Percentiles rank a stretch among this genome's conserved stretches.
These are phyloP conservation scores for Dioscorea dumetorum DNA, from an alignment of 106 monocot genomes.

Conservation along the genomic window DNA sequence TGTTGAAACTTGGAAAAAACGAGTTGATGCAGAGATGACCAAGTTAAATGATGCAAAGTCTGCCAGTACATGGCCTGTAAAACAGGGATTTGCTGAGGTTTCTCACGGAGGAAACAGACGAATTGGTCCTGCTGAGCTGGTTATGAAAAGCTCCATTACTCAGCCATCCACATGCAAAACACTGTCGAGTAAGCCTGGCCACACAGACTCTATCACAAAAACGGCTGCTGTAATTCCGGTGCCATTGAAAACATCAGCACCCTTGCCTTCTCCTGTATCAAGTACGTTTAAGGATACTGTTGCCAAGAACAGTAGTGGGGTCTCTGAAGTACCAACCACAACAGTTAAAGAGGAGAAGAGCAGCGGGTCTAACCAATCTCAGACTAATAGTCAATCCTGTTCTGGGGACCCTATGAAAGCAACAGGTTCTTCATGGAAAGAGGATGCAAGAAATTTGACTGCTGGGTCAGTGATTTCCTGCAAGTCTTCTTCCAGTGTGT, in stretches of 20 bases:
- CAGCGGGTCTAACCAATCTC: conserved; percentile 78
- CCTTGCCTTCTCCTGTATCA: conserved; percentile 9
- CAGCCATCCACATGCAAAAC: conserved; percentile 39
- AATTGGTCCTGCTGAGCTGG: conserved; percentile 28
- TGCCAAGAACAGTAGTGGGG: conserved; percentile 29
- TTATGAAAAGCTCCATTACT: conserved; percentile 24
- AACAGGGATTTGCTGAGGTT: conserved; percentile 38
- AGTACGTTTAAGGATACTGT: conserved; percentile 31
- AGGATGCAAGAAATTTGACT: conserved; percentile 70
- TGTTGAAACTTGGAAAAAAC: conserved; percentile 88
- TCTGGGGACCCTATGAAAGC: conserved; percentile 59
- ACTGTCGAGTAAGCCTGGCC: conserved; percentile 29
- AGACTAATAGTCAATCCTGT: conserved; percentile 78
- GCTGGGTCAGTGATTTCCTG: conserved; percentile 45
- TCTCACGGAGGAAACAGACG: conserved; percentile 35
- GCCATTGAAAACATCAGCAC: conserved; percentile 27
- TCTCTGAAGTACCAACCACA: conserved; percentile 32
- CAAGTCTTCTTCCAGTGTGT: conserved; percentile 46
- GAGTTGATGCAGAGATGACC: conserved; percentile 84
- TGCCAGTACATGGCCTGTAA: conserved; percentile 41
- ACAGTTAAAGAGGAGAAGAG: conserved; percentile 77
- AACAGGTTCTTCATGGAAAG: conserved; percentile 46
- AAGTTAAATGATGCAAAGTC: conserved; percentile 62
- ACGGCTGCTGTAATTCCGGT: conserved; percentile 17
- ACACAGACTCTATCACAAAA: conserved; percentile 31